Evolutionary conservation across 441 rosid species (phyloP).

Genomic region (Omphalea diandra): DNA sequence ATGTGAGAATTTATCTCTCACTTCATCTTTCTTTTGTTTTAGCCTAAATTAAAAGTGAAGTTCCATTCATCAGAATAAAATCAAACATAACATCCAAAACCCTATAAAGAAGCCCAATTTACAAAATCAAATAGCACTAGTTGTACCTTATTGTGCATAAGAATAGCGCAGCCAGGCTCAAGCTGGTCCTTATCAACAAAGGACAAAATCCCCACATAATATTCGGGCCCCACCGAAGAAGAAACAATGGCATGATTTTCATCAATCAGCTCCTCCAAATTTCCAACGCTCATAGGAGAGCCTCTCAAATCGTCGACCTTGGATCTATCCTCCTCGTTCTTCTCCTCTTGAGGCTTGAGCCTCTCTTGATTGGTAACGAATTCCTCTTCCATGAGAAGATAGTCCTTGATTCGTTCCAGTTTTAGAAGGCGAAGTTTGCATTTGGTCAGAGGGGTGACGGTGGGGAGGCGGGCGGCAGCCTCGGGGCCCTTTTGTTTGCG

Average conservation of each 20-base stretch:
- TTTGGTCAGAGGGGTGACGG: too few species aligned
- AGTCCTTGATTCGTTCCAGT: too few species aligned
- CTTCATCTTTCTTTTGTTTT: too few species aligned
- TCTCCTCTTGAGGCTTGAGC: slow-evolving; percentile 90
- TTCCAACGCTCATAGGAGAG: slow-evolving; percentile 89
- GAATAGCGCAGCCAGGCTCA: slow-evolving; percentile 88
- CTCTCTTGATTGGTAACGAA: too few species aligned
- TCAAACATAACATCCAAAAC: neutral
- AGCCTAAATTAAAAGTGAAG: neutral
- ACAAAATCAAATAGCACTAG: slow-evolving; percentile 11
- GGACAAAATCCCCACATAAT: slow-evolving; percentile 73
- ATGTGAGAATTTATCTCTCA: too few species aligned
- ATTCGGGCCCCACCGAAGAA: slow-evolving; percentile 86
- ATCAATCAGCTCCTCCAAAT: slow-evolving; percentile 79
- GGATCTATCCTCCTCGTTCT: slow-evolving; percentile 90
- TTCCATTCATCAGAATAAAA: too few species aligned
- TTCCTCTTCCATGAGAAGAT: too few species aligned
- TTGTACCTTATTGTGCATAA: slow-evolving; percentile 87
- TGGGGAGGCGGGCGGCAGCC: too few species aligned
- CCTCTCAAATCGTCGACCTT: slow-evolving; percentile 93
- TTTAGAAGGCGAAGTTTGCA: too few species aligned
- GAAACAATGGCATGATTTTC: slow-evolving; percentile 94
- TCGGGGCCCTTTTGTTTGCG: too few species aligned
- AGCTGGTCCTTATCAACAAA: slow-evolving; percentile 86
- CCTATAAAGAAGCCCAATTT: neutral